These are phyloP conservation scores for Pythium diclinum DNA, from an alignment of 352 stramenopile genomes.

Conservation along the genomic window DNA sequence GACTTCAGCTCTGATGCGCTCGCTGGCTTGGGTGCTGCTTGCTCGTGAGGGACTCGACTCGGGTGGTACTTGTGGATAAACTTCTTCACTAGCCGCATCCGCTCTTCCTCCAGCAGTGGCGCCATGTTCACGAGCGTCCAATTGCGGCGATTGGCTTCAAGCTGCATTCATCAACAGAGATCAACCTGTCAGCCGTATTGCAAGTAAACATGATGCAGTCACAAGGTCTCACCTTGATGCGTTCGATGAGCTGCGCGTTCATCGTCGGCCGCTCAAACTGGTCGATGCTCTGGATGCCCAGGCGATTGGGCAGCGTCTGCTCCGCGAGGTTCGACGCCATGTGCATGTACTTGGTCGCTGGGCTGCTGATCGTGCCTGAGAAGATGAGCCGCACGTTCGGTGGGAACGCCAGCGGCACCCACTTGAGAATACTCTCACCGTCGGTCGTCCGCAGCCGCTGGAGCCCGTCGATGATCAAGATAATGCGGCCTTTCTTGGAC, in stretches of 20 bases:
- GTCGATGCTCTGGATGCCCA: constrained; percentile 34
- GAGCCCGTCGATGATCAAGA: constrained; percentile 90
- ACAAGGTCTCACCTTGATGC: constrained; percentile 51
- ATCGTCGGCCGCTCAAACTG: constrained; percentile 58
- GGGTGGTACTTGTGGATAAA: constrained; percentile 49
- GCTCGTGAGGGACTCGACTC: neutral
- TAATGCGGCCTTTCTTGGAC: constrained; percentile 85
- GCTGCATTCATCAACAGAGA: constrained; percentile 19
- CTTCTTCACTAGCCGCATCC: constrained; percentile 52
- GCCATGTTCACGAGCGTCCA: constrained; percentile 68
- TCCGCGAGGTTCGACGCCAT: constrained; percentile 11
- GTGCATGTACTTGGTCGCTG: constrained; percentile 41
- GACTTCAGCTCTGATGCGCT: neutral
- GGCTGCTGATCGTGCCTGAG: constrained; percentile 54
- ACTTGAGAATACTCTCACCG: constrained; percentile 89
- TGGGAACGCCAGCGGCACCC: constrained; percentile 85
- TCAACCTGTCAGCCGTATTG: neutral
- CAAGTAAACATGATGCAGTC: no score
- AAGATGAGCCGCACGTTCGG: constrained; percentile 88
- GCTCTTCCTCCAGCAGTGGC: constrained; percentile 58
- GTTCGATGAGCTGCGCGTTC: constrained; percentile 75
- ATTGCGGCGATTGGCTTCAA: constrained; percentile 73
- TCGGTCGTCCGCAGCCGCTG: constrained; percentile 82
- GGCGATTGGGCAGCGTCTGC: constrained; percentile 15
- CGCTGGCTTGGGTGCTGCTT: neutral